Evolutionary conservation across 108 stramenopile genomes (phyloP).

Genomic region (Mediolabrus comicus): DNA sequence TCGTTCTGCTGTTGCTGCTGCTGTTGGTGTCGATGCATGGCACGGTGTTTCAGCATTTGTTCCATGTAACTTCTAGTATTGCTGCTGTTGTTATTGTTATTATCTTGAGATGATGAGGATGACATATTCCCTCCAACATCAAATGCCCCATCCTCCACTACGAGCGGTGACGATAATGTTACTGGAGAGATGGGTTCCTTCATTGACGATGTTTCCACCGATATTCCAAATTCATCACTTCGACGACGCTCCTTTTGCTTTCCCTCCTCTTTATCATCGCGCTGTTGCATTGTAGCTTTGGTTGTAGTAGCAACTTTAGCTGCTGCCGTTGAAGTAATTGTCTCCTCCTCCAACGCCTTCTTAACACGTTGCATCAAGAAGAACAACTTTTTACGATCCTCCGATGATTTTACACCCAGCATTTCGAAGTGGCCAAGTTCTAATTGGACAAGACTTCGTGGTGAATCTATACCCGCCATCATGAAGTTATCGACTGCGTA

Average conservation of each 20-base stretch:
- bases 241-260: too few species aligned
- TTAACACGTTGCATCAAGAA: slow-evolving; percentile 86
- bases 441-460: slow-evolving; percentile 68
- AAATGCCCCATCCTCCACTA: background rate
- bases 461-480: slow-evolving; percentile 81
- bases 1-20: slow-evolving; percentile 8
- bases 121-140: background rate
- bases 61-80: background rate
- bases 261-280: background rate
- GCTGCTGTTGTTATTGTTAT: background rate
- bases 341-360: slow-evolving; percentile 24
- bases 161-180: slow-evolving; percentile 29
- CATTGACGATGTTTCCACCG: slow-evolving; percentile 7
- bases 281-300: background rate
- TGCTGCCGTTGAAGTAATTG: background rate
- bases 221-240: slow-evolving; percentile 11
- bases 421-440: slow-evolving; percentile 72
- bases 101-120: background rate
- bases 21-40: background rate
- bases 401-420: slow-evolving; percentile 66
- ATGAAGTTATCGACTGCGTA: slow-evolving; percentile 68
- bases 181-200: slow-evolving; percentile 43
- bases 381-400: slow-evolving; percentile 82
- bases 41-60: background rate
- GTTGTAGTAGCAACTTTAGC: background rate